Evolutionary conservation across 1,139 yeast species (phyloP).

Genomic region (Geotrichum aggregatum): DNA sequence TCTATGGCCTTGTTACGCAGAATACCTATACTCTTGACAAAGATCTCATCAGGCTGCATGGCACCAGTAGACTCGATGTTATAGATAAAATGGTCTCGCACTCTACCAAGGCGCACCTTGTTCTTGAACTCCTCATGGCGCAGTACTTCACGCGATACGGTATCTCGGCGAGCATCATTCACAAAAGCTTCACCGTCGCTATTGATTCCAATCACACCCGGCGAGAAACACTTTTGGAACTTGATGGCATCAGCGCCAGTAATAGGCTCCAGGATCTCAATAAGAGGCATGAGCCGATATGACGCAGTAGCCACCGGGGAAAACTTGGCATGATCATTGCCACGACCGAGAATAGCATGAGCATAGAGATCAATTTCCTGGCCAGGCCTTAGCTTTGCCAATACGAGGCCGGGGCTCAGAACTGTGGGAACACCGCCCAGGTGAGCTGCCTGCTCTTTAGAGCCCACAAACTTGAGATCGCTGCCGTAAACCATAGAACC

Average conservation of each 20-base stretch:
- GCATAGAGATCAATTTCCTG: slow-evolving; percentile 90
- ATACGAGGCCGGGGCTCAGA: slow-evolving; percentile 68
- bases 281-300: slow-evolving; percentile 91
- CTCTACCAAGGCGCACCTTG: slow-evolving; percentile 85
- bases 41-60: slow-evolving; percentile 93
- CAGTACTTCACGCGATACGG: slow-evolving; percentile 92
- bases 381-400: slow-evolving; percentile 93
- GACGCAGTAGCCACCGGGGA: slow-evolving; percentile 97
- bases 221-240: slow-evolving; percentile 86
- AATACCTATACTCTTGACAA: slow-evolving; percentile 80
- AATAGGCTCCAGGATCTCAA: slow-evolving; percentile 71
- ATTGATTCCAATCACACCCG: slow-evolving; percentile 82
- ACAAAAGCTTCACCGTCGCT: slow-evolving; percentile 72
- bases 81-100: slow-evolving; percentile 87
- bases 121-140: slow-evolving; percentile 88
- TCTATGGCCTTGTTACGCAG: slow-evolving; percentile 82
- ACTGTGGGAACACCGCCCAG: slow-evolving; percentile 52
- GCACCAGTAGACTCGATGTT: slow-evolving; percentile 95
- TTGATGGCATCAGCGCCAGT: slow-evolving; percentile 70
- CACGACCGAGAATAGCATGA: slow-evolving; percentile 87
- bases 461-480: slow-evolving; percentile 86
- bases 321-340: slow-evolving; percentile 93
- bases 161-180: slow-evolving; percentile 85
- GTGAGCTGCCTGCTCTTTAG: slow-evolving; percentile 74
- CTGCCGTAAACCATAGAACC: slow-evolving; percentile 84